Evolutionary conservation across 2,329 filamentous ascomycete genomes (phyloP).

Genomic region (Rhynchosporium graminicola): DNA sequence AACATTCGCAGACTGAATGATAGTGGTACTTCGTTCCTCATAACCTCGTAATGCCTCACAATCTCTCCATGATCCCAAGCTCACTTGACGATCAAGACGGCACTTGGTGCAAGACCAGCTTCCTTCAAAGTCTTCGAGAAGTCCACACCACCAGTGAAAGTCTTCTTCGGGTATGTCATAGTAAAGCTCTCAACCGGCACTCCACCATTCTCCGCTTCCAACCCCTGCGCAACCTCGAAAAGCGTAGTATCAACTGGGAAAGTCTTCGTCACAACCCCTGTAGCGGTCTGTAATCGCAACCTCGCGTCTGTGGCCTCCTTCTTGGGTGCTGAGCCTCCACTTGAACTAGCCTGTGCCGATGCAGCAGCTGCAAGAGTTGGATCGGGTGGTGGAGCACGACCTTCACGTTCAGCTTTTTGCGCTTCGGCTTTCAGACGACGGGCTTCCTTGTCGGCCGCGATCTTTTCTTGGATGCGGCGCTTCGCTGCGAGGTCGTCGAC

Average conservation of each 20-base stretch:
- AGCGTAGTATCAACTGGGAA: conserved; percentile 87
- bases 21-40: too few species aligned
- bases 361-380: conserved; percentile 31
- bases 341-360: conserved; percentile 46
- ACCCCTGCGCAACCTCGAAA: conserved; percentile 82
- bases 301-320: conserved; percentile 65
- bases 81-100: conserved; percentile 76
- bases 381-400: conserved; percentile 54
- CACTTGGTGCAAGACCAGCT: conserved; percentile 84
- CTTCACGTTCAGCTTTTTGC: conserved; percentile 83
- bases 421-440: conserved; percentile 81
- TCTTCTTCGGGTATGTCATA: conserved; percentile 85
- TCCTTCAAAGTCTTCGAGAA: conserved; percentile 93
- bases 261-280: conserved; percentile 81
- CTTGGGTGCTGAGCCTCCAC: conserved; percentile 52
- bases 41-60: too few species aligned
- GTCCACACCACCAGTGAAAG: conserved; percentile 67
- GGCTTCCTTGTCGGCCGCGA: conserved; percentile 91
- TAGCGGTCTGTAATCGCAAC: conserved; percentile 74
- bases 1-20: too few species aligned
- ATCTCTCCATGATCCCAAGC: neutral
- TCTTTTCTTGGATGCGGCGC: conserved; percentile 87
- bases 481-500: conserved; percentile 81
- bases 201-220: conserved; percentile 73
- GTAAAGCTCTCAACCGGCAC: conserved; percentile 73